phyloP scores from a whole-genome alignment of 1,284 basidiomycete genomes.

The Farysia itapuensis region DNA sequence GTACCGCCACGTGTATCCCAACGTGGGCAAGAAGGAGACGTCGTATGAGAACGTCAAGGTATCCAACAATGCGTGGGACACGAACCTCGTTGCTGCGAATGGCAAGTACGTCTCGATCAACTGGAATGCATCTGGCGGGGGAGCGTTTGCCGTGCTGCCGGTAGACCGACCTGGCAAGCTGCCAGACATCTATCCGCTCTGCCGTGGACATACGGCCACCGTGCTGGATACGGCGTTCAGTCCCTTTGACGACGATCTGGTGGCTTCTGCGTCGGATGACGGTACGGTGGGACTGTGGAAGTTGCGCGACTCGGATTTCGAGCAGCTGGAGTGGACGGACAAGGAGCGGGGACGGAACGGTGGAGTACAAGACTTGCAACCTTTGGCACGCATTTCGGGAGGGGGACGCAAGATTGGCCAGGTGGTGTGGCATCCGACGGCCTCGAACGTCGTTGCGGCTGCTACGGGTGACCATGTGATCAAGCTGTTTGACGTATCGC shows the following conservation, averaged over 20 bases:
- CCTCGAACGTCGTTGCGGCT: conserved; percentile 80
- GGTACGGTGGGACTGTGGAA: conserved; percentile 90
- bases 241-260: conserved; percentile 85
- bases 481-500: conserved; percentile 77
- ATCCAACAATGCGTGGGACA: conserved; percentile 76
- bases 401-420: conserved; percentile 82
- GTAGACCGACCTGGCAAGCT: conserved; percentile 67
- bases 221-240: conserved; percentile 98
- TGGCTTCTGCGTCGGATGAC: conserved; percentile 89
- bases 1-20: conserved; percentile 81
- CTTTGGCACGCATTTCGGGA: conserved; percentile 64
- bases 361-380: conserved; percentile 76
- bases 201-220: conserved; percentile 76
- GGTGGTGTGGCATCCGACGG: conserved; percentile 90
- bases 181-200: conserved; percentile 88
- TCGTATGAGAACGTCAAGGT: conserved; percentile 82
- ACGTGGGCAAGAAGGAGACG: conserved; percentile 59
- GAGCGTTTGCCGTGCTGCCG: conserved; percentile 90
- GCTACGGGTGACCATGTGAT: conserved; percentile 86
- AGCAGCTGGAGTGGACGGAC: conserved; percentile 49
- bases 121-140: conserved; percentile 91
- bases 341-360: conserved; percentile 48
- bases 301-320: conserved; percentile 71
- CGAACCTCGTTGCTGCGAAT: conserved; percentile 82
- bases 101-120: conserved; percentile 77